Evolutionary conservation across 106 monocot species (phyloP).

Genomic region (Apostasia shenzhenica): DNA sequence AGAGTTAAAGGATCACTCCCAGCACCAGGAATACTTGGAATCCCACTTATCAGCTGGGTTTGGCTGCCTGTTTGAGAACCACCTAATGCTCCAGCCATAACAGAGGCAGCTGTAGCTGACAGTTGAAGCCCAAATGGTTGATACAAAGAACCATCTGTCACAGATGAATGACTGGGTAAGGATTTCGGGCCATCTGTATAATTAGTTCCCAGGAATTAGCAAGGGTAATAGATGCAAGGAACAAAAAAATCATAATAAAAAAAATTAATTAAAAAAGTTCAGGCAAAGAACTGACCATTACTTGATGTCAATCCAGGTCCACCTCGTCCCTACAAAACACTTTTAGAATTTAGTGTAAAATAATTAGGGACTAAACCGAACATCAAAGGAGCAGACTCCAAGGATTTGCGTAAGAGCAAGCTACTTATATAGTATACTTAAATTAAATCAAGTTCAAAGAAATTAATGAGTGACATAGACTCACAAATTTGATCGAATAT

Average conservation of each 20-base stretch:
- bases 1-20: slow-evolving; percentile 78
- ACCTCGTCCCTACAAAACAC: slow-evolving; percentile 75
- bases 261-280: slow-evolving; percentile 8
- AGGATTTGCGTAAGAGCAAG: too few relatives aligned
- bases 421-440: too few relatives aligned
- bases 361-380: background rate
- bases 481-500: too few relatives aligned
- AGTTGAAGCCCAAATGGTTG: slow-evolving; percentile 63
- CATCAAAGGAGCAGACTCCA: background rate
- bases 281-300: slow-evolving; percentile 24
- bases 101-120: slow-evolving; percentile 56
- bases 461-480: too few relatives aligned
- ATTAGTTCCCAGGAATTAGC: slow-evolving; percentile 1
- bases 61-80: slow-evolving; percentile 40
- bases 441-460: too few relatives aligned
- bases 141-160: slow-evolving; percentile 41
- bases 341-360: background rate
- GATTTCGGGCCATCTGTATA: slow-evolving; percentile 40
- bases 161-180: slow-evolving; percentile 20
- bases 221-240: background rate
- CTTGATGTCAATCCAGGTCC: slow-evolving; percentile 71
- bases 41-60: slow-evolving; percentile 24
- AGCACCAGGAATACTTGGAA: slow-evolving; percentile 21
- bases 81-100: slow-evolving; percentile 60
- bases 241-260: slow-evolving; percentile 1